These are phyloP conservation scores for Aspergillus hiratsukae DNA, from an alignment of 2,329 filamentous ascomycete genomes.

Conservation along the genomic window DNA sequence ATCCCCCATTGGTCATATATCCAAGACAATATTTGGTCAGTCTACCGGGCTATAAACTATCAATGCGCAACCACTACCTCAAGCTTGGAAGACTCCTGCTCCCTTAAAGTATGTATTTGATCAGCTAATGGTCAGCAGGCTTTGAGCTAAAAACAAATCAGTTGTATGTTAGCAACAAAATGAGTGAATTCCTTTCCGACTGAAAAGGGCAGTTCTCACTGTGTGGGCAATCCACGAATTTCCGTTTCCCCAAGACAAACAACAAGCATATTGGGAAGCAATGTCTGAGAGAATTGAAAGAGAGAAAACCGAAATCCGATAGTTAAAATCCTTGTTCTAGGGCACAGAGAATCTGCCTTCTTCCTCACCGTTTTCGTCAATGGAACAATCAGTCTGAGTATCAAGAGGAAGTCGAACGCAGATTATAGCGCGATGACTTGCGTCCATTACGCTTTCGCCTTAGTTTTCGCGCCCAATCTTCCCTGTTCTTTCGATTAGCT, in stretches of 20 bases:
- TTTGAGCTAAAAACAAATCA: neutral
- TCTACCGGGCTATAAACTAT: neutral
- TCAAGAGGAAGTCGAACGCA: neutral
- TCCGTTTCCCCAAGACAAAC: neutral
- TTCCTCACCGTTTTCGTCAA: no score
- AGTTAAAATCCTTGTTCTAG: neutral
- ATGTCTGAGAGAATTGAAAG: neutral
- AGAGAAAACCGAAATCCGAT: neutral
- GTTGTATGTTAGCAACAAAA: neutral
- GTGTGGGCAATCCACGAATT: no score
- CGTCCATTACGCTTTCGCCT: neutral
- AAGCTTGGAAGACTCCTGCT: neutral
- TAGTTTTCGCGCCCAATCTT: no score
- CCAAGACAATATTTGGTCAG: neutral
- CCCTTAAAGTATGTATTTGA: neutral
- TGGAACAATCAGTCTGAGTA: neutral
- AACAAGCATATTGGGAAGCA: neutral
- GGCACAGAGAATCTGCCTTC: no score
- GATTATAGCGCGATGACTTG: neutral
- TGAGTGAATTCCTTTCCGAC: neutral
- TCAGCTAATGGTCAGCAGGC: neutral
- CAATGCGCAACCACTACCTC: neutral
- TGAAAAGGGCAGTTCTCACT: neutral
- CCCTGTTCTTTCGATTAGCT: no score
- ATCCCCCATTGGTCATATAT: neutral